Conservation (phyloP, 192 early-diverging fungal species). For the Coemansia sp. region DNA sequence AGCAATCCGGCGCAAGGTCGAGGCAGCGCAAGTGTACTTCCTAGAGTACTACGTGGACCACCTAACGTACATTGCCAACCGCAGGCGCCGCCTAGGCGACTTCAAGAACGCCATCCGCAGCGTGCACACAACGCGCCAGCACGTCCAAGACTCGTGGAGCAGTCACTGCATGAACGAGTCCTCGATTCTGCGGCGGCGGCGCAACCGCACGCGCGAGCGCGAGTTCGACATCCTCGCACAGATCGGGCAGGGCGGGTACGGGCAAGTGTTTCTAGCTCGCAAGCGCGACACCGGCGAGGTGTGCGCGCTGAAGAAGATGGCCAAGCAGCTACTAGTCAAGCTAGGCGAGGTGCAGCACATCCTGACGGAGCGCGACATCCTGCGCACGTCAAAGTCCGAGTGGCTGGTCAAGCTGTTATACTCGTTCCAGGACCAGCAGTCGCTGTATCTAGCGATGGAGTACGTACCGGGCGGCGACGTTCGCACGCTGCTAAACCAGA, state of each 20-base stretch:
- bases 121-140: slow-evolving; percentile 48
- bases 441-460: slow-evolving; percentile 74
- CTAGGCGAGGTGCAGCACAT: slow-evolving; percentile 72
- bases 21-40: slow-evolving; percentile 60
- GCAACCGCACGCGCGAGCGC: slow-evolving; percentile 62
- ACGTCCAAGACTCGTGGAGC: slow-evolving; percentile 60
- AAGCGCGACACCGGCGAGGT: slow-evolving; percentile 68
- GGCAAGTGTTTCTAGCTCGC: slow-evolving; percentile 69
- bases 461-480: slow-evolving; percentile 68
- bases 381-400: slow-evolving; percentile 60
- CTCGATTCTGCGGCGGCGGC: slow-evolving; percentile 58
- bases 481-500: slow-evolving; percentile 72
- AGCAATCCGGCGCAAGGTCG: slow-evolving; percentile 47
- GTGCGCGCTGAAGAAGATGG: slow-evolving; percentile 75
- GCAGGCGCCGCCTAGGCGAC: slow-evolving; percentile 59
- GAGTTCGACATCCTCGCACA: slow-evolving; percentile 69
- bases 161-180: slow-evolving; percentile 59
- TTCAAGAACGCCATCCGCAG: slow-evolving; percentile 55
- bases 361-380: slow-evolving; percentile 71
- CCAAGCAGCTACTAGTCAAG: slow-evolving; percentile 61
- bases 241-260: slow-evolving; percentile 77
- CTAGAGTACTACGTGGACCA: slow-evolving; percentile 80
- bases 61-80: slow-evolving; percentile 66
- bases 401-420: slow-evolving; percentile 91
- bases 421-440: slow-evolving; percentile 77